phyloP scores from a whole-genome alignment of 352 stramenopile species.

The Globisporangium radiosum region DNA sequence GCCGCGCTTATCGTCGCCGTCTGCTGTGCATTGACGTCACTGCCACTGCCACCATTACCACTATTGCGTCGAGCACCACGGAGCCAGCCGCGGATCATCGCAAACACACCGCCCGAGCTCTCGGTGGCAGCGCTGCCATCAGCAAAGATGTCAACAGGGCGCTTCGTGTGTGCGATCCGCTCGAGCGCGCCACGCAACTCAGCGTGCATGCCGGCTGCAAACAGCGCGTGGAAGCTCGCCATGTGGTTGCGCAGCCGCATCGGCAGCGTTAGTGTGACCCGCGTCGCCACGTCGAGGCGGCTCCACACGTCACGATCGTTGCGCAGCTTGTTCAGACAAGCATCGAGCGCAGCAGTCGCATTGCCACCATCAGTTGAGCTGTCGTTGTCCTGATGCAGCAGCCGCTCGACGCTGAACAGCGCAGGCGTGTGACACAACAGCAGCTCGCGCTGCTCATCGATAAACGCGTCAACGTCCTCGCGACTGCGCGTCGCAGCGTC shows the following conservation, averaged over 20 bases:
- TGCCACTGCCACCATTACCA: no score
- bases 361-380: neutral
- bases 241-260: constrained; percentile 1
- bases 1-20: neutral
- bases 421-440: constrained; percentile 12
- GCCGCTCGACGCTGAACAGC: constrained; percentile 30
- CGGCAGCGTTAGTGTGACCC: constrained; percentile 4
- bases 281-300: neutral
- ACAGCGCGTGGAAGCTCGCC: constrained; percentile 7
- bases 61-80: no score
- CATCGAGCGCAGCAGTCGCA: neutral
- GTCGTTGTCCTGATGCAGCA: constrained; percentile 5
- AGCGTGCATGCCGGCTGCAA: neutral
- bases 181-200: constrained; percentile 7
- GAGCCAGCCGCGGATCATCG: neutral
- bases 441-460: constrained; percentile 18
- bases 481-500: constrained; percentile 12
- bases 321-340: constrained; percentile 15
- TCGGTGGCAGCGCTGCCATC: neutral
- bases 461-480: constrained; percentile 13
- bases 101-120: neutral
- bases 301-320: constrained; percentile 3
- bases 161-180: constrained; percentile 1
- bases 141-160: neutral
- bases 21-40: no score